Percentiles rank a stretch among this genome's conserved stretches.
phyloP scores from a whole-genome alignment of 2,329 filamentous ascomycete genomes.

The Microsporum audouinii region DNA sequence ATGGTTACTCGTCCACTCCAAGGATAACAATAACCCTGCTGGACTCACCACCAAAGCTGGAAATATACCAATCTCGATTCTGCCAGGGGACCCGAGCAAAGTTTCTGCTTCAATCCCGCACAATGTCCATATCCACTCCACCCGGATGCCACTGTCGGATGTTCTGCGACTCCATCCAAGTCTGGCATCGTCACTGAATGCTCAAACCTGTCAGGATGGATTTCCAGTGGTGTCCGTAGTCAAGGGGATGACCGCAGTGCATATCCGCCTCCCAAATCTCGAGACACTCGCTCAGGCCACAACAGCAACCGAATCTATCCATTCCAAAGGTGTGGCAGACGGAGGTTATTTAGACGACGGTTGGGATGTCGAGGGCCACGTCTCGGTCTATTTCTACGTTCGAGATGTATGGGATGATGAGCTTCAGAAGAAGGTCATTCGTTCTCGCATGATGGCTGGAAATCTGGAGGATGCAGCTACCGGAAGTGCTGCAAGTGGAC shows the following conservation, averaged over 20 bases:
- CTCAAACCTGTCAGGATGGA: slow-evolving; percentile 16
- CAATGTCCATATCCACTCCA: slow-evolving; percentile 50
- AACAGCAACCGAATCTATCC: slow-evolving; percentile 17
- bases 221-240: slow-evolving; percentile 53
- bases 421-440: slow-evolving; percentile 18
- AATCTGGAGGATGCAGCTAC: slow-evolving; percentile 40
- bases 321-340: slow-evolving; percentile 13
- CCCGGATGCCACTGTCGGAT: slow-evolving; percentile 20
- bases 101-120: slow-evolving; percentile 56
- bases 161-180: slow-evolving; percentile 18
- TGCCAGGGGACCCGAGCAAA: slow-evolving; percentile 23
- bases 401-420: slow-evolving; percentile 16
- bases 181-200: slow-evolving; percentile 16
- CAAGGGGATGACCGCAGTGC: slow-evolving; percentile 51
- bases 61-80: slow-evolving; percentile 32
- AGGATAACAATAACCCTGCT: neutral
- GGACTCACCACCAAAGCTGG: slow-evolving; percentile 33
- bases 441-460: slow-evolving; percentile 23
- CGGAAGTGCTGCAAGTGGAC: slow-evolving; percentile 39
- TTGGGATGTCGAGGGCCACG: slow-evolving; percentile 19
- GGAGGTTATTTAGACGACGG: slow-evolving; percentile 17
- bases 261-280: slow-evolving; percentile 42
- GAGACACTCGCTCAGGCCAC: slow-evolving; percentile 42
- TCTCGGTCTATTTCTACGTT: slow-evolving; percentile 23
- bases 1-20: slow-evolving; percentile 34